A percentile compares a stretch with the other conserved stretches of the same genome.
phyloP scores from a whole-genome alignment of 139 green algal genomes.

The Closterium sp. region DNA sequence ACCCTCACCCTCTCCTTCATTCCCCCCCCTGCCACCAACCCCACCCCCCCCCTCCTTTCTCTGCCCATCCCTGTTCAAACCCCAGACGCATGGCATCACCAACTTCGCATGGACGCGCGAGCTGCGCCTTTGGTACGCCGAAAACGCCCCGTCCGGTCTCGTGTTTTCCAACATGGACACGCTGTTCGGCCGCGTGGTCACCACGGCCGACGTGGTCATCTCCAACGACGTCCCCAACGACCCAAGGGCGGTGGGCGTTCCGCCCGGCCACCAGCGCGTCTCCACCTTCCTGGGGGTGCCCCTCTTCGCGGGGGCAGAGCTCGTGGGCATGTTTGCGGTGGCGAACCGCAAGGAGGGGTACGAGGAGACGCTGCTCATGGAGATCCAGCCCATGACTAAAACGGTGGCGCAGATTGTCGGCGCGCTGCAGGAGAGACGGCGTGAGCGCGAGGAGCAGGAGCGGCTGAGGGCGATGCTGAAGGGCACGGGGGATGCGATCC shows the following conservation, averaged over 20 bases:
- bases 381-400: slow-evolving; percentile 11
- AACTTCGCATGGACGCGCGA: background rate
- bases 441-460: background rate
- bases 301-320: background rate
- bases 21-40: background rate
- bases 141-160: background rate
- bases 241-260: background rate
- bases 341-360: slow-evolving; percentile 16
- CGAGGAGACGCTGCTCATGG: slow-evolving; percentile 5
- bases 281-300: slow-evolving; percentile 2
- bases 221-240: background rate
- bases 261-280: background rate
- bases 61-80: no score
- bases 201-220: background rate
- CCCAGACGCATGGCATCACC: background rate
- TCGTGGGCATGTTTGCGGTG: slow-evolving; percentile 29
- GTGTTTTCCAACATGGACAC: background rate
- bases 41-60: background rate
- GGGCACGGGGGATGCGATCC: background rate
- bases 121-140: background rate
- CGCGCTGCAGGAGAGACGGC: background rate
- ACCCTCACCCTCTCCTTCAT: background rate
- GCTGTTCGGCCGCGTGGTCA: background rate
- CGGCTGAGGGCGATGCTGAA: background rate
- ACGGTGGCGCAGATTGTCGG: background rate